phyloP scores from a whole-genome alignment of 495 filamentous ascomycete genomes.

The Neurospora hispaniola region DNA sequence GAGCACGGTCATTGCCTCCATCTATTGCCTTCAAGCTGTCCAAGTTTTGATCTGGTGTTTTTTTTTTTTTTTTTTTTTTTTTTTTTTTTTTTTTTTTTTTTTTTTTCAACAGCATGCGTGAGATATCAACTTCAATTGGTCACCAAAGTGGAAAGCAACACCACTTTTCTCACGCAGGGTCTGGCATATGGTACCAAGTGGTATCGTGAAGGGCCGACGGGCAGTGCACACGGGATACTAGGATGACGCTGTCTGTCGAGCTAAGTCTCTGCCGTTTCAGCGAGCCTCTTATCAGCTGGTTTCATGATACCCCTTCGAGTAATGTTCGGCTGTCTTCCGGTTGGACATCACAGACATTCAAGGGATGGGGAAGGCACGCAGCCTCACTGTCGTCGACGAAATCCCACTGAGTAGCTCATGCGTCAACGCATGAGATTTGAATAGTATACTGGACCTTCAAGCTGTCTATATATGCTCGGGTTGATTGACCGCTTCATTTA shows the following conservation, averaged over 20 bases:
- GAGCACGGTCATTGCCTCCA: background rate
- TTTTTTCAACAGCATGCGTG: background rate
- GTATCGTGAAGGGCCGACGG: background rate
- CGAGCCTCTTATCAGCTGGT: background rate
- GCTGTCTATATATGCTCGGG: background rate
- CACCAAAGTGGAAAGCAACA: background rate
- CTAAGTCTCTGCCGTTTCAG: background rate
- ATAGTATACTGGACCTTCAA: background rate
- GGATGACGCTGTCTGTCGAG: background rate
- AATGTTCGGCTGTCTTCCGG: background rate
- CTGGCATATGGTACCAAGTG: background rate
- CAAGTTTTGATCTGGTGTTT: background rate
- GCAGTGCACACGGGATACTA: background rate
- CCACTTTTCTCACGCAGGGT: background rate
- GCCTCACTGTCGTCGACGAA: background rate
- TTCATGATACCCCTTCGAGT: background rate
- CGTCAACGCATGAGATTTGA: background rate
- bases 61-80: too few relatives aligned
- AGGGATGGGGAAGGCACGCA: background rate
- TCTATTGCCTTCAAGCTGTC: background rate
- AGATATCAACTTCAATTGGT: background rate
- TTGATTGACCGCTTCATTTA: background rate
- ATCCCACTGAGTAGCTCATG: background rate
- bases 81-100: too few relatives aligned
- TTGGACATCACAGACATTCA: background rate